Conservation (phyloP, 441 rosid species). For the Capsella rubella region DNA sequence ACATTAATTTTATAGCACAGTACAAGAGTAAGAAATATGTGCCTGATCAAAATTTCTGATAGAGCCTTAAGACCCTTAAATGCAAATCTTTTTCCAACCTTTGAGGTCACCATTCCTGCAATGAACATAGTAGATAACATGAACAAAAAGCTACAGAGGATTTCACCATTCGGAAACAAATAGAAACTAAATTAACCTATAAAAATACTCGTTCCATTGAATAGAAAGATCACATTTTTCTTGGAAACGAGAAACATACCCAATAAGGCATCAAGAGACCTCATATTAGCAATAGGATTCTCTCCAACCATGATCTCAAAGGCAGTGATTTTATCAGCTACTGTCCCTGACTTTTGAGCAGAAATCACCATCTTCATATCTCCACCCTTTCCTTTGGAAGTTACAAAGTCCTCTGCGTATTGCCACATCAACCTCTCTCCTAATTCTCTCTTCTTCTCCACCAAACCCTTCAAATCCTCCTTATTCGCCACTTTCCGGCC, state of each 20-base stretch:
- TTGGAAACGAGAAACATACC: constrained; percentile 51
- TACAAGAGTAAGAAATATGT: constrained; percentile 1
- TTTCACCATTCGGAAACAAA: background rate
- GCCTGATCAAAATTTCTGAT: constrained; percentile 86
- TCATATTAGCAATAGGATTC: constrained; percentile 88
- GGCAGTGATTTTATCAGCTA: constrained; percentile 87
- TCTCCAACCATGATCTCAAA: constrained; percentile 88
- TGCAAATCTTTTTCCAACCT: constrained; percentile 94
- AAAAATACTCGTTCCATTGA: background rate
- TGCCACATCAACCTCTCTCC: constrained; percentile 91
- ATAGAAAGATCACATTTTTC: background rate
- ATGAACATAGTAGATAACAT: constrained; percentile 28
- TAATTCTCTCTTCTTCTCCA: constrained; percentile 71
- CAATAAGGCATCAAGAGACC: constrained; percentile 89
- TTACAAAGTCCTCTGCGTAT: constrained; percentile 68
- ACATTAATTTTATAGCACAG: background rate
- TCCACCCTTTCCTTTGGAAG: constrained; percentile 72
- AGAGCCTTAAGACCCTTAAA: constrained; percentile 86
- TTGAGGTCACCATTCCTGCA: constrained; percentile 92
- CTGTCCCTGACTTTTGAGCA: constrained; percentile 92
- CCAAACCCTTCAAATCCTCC: constrained; percentile 62
- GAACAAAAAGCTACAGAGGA: background rate
- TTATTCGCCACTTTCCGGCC: constrained; percentile 50
- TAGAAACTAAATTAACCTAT: background rate
- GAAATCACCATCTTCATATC: constrained; percentile 87